Evolutionary conservation across 2,329 filamentous ascomycete species (phyloP).

Genomic region (Hypocreales sp.): DNA sequence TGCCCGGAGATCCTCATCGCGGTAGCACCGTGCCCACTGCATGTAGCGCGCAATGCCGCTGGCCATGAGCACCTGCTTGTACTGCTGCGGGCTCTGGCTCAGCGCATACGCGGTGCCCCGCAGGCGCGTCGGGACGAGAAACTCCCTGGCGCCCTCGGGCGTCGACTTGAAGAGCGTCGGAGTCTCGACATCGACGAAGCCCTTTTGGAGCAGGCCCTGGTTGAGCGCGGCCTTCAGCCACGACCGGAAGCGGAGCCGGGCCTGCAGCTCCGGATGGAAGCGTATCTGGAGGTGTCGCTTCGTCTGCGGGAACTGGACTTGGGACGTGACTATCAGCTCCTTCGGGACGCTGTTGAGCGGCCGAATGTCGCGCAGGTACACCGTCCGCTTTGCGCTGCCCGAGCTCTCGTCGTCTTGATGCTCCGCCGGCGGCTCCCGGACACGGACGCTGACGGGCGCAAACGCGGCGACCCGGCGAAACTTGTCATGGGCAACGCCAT

Average conservation of each 20-base stretch:
- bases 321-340: slow-evolving; percentile 60
- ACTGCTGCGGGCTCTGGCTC: slow-evolving; percentile 93
- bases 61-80: slow-evolving; percentile 96
- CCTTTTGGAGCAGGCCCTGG: slow-evolving; percentile 35
- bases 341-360: slow-evolving; percentile 23
- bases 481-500: slow-evolving; percentile 19
- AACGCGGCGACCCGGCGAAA: slow-evolving; percentile 32
- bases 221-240: slow-evolving; percentile 36
- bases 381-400: slow-evolving; percentile 30
- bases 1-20: slow-evolving; percentile 83
- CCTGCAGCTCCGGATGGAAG: slow-evolving; percentile 49
- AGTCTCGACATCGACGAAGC: slow-evolving; percentile 74
- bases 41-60: slow-evolving; percentile 71
- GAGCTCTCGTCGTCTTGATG: slow-evolving; percentile 8
- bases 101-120: slow-evolving; percentile 72
- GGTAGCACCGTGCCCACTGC: slow-evolving; percentile 88
- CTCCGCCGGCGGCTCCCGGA: slow-evolving; percentile 14
- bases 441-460: slow-evolving; percentile 35
- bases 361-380: slow-evolving; percentile 43
- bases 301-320: slow-evolving; percentile 58
- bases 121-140: slow-evolving; percentile 74
- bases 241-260: slow-evolving; percentile 57
- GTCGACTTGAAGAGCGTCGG: slow-evolving; percentile 95
- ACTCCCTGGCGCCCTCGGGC: slow-evolving; percentile 87
- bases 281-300: slow-evolving; percentile 75